These are phyloP conservation scores for Allium fistulosum DNA, from an alignment of 106 monocot genomes.

Conservation along the genomic window DNA sequence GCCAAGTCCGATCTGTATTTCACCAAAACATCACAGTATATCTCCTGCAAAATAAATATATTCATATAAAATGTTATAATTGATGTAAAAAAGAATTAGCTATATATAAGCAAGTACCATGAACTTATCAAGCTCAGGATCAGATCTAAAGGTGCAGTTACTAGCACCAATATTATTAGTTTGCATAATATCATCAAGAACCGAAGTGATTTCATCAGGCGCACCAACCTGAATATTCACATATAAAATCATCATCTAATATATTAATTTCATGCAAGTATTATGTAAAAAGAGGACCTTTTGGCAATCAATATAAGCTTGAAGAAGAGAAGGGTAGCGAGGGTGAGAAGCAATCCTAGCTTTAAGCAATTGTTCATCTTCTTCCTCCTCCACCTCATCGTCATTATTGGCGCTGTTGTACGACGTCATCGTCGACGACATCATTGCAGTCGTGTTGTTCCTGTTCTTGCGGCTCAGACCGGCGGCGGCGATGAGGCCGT, in stretches of 20 bases:
- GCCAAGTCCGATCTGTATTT: conserved; percentile 57
- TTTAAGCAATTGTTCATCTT: conserved; percentile 22
- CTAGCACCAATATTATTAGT: conserved; percentile 8
- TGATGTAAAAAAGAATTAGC: too few relatives aligned
- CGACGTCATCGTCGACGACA: too few relatives aligned
- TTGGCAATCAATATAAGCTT: conserved; percentile 84
- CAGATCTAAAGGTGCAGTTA: conserved; percentile 32
- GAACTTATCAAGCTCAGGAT: conserved; percentile 96
- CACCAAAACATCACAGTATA: conserved; percentile 41
- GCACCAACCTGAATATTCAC: conserved; percentile 70
- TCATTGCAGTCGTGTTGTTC: too few relatives aligned
- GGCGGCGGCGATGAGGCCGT: too few relatives aligned
- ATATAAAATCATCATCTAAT: neutral
- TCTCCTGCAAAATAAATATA: conserved; percentile 10
- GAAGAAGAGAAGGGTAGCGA: conserved; percentile 61
- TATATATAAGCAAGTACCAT: conserved; percentile 20
- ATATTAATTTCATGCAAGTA: too few relatives aligned
- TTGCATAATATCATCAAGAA: conserved; percentile 64
- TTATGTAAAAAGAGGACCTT: conserved; percentile 27
- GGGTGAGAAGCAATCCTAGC: conserved; percentile 81
- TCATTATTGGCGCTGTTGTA: too few relatives aligned
- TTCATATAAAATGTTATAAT: too few relatives aligned
- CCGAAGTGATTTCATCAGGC: conserved; percentile 62
- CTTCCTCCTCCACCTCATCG: too few relatives aligned
- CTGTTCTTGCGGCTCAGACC: too few relatives aligned